A percentile compares a stretch with the other conserved stretches of the same genome.
These are phyloP conservation scores for Aspergillus aculeatinus DNA, from an alignment of 2,329 filamentous ascomycete species.

Conservation along the genomic window DNA sequence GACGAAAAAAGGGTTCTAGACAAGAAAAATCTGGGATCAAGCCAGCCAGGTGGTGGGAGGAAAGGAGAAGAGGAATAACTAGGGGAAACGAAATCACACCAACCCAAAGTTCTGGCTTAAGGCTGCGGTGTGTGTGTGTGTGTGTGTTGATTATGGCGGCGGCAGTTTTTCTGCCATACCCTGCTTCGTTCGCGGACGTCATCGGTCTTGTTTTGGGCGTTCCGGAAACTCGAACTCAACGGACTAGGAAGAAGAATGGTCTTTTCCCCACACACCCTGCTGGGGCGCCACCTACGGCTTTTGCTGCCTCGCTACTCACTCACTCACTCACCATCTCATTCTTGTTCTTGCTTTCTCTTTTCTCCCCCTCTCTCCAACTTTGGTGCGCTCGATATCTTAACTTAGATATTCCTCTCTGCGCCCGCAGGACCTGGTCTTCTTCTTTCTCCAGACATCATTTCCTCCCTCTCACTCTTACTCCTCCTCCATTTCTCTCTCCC, in stretches of 20 bases:
- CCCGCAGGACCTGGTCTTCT: not conserved
- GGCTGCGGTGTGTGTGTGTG: no score
- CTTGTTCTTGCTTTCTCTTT: slow-evolving; percentile 9
- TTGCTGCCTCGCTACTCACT: slow-evolving; percentile 20
- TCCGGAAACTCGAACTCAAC: slow-evolving; percentile 18
- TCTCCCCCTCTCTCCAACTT: not conserved
- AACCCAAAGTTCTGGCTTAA: not conserved
- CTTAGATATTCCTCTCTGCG: slow-evolving; percentile 5
- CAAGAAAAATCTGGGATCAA: no score
- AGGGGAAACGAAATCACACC: no score
- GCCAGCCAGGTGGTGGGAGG: no score
- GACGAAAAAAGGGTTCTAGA: no score
- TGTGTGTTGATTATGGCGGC: not conserved
- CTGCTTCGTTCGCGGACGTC: slow-evolving; percentile 31
- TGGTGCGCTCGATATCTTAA: not conserved
- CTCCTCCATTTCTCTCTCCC: not conserved
- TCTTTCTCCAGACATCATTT: slow-evolving; percentile 7
- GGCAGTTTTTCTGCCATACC: slow-evolving; percentile 17
- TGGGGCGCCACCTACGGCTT: slow-evolving; percentile 24
- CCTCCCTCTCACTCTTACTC: slow-evolving; percentile 12
- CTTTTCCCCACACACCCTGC: slow-evolving; percentile 32
- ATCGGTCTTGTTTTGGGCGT: slow-evolving; percentile 31
- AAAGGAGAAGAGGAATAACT: no score
- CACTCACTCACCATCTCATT: slow-evolving; percentile 16
- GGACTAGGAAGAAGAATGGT: slow-evolving; percentile 13